These are phyloP conservation scores for Globisporangium splendens DNA, from an alignment of 352 stramenopile species.

Conservation along the genomic window DNA sequence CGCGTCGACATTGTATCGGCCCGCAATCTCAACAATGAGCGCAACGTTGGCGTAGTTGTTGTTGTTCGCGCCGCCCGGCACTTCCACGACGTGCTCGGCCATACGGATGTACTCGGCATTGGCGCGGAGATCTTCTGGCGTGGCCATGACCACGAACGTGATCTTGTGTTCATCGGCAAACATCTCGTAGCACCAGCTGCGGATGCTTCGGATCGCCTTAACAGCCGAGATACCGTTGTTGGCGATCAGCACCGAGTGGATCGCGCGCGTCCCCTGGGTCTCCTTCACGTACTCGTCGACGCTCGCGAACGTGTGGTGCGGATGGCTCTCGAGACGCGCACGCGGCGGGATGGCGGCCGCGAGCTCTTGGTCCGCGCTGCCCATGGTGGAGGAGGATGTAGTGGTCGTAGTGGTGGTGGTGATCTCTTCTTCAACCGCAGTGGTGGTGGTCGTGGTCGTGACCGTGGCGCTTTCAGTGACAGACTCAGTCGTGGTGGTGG, in stretches of 20 bases:
- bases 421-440: not conserved
- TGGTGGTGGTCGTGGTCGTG: conserved; percentile 12
- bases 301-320: conserved; percentile 76
- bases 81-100: conserved; percentile 99
- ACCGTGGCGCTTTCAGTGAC: not conserved
- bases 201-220: conserved; percentile 99
- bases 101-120: conserved; percentile 99
- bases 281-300: conserved; percentile 92
- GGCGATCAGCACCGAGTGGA: conserved; percentile 98
- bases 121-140: conserved; percentile 97
- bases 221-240: conserved; percentile 99
- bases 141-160: conserved; percentile 99
- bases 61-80: conserved; percentile 99
- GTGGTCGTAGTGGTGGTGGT: conserved; percentile 2
- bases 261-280: conserved; percentile 87
- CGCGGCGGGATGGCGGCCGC: conserved; percentile 15
- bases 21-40: conserved; percentile 97
- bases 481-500: conserved; percentile 7
- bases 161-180: conserved; percentile 94
- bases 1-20: conserved; percentile 95
- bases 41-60: conserved; percentile 99
- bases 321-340: conserved; percentile 55
- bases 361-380: not conserved
- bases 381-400: not conserved
- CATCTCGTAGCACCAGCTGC: conserved; percentile 98